Percentiles rank a stretch among this genome's conserved stretches.
Conservation (phyloP, 2,329 filamentous ascomycete species). For the Phyllosticta citribraziliensis region DNA sequence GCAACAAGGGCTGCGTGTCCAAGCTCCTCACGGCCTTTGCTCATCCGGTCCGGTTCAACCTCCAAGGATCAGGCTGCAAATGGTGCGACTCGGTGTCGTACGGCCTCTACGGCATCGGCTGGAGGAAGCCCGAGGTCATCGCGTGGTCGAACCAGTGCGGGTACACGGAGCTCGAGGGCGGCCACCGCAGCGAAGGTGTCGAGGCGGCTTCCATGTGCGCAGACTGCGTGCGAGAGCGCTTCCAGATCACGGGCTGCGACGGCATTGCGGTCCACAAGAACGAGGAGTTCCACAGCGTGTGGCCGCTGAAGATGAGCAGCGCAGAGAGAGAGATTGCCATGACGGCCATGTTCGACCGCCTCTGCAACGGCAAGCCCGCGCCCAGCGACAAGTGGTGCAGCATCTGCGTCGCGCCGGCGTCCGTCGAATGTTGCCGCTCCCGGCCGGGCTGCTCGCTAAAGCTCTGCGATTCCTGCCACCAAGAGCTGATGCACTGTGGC, state of each 20-base stretch:
- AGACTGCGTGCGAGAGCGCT: conserved; percentile 19
- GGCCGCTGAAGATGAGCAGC: not conserved
- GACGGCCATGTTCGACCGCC: not conserved
- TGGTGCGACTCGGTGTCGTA: conserved; percentile 34
- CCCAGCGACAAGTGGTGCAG: conserved; percentile 21
- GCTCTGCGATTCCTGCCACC: conserved; percentile 18
- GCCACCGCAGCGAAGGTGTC: conserved; percentile 24
- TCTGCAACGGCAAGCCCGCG: not conserved
- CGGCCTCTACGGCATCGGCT: conserved; percentile 30
- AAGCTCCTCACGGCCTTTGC: conserved; percentile 31
- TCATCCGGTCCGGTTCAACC: conserved; percentile 31
- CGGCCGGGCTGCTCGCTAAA: conserved; percentile 20
- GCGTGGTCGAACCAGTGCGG: conserved; percentile 25
- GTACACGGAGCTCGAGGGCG: conserved; percentile 29
- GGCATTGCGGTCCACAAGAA: not conserved
- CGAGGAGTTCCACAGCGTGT: not conserved
- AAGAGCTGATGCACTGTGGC: conserved; percentile 11
- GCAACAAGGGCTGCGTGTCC: conserved; percentile 18
- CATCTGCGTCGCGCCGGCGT: conserved; percentile 27
- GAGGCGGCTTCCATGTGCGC: conserved; percentile 26
- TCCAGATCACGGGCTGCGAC: conserved; percentile 21
- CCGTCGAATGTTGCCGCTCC: conserved; percentile 12
- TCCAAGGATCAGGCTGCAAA: conserved; percentile 22
- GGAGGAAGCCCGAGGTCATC: conserved; percentile 25
- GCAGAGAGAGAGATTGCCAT: not conserved